A percentile compares a stretch with the other conserved stretches of the same genome.
These are phyloP conservation scores for Isatis tinctoria DNA, from an alignment of 345 rosid species.

Conservation along the genomic window DNA sequence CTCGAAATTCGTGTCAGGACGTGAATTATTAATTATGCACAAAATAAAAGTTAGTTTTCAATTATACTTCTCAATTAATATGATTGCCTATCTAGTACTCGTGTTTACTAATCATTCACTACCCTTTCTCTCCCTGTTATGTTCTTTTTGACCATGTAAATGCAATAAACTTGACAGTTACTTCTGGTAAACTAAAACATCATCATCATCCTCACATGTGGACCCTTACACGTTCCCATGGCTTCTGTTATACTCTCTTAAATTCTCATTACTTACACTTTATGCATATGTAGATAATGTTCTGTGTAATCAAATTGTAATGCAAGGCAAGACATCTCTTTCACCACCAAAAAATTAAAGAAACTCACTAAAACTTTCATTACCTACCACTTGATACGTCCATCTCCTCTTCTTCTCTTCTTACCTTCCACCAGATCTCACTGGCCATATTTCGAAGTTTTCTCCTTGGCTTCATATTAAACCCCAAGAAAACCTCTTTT, in stretches of 20 bases:
- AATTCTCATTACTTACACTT: background rate
- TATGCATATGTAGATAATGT: constrained; percentile 3
- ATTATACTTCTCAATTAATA: background rate
- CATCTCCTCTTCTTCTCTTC: constrained; percentile 47
- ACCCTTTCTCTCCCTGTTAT: background rate
- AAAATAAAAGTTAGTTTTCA: too few relatives aligned
- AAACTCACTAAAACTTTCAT: constrained; percentile 25
- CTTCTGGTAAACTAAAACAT: constrained; percentile 22
- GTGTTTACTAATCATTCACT: background rate
- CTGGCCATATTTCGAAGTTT: constrained; percentile 11
- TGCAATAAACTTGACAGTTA: constrained; percentile 9
- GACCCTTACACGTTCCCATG: constrained; percentile 14
- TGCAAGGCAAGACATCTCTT: constrained; percentile 26
- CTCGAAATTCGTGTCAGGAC: too few relatives aligned
- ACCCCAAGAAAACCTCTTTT: background rate
- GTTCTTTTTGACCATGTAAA: background rate
- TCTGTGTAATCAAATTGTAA: constrained; percentile 10
- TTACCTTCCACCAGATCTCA: constrained; percentile 31
- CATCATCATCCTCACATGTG: constrained; percentile 25
- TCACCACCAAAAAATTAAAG: background rate
- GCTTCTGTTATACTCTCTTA: constrained; percentile 7
- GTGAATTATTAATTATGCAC: background rate
- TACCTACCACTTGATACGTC: constrained; percentile 81
- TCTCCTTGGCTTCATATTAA: constrained; percentile 5
- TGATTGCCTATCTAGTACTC: background rate